Evolutionary conservation across 2,329 filamentous ascomycete species (phyloP), one percentile per base, ranked within the genome.

Genomic region (Coniochaeta sp.): DNA sequence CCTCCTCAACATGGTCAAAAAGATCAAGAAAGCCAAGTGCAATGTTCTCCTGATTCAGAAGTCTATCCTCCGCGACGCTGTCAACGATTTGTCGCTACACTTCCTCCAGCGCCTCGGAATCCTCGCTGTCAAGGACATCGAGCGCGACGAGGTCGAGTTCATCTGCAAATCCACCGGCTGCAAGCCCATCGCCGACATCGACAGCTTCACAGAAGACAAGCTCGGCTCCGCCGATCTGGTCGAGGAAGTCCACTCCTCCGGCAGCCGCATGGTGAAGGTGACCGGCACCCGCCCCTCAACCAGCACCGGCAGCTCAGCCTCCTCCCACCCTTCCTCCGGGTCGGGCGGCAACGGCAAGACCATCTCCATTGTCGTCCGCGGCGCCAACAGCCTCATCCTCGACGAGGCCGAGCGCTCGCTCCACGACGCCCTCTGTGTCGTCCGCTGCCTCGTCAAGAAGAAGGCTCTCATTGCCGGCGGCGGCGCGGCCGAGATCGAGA

Each of bases 11-110:
- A 90, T 99, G 86, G 93, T 96, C 73, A 98, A 99, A 86, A 99
- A 98, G 84, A 99, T 99, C 77, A 97, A 98, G 81, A 99, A 98
- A 84, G 93, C 95, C 67, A 99, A 98, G 82, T 99, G 95, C 80
- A 99, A 99, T 70, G 95, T 99, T 50, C 87, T 98, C 52, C 82
- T 99, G 67, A 98, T 99, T 68, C 95, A 99, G 73, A 99, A 99
- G 79, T 98, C 93, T 16, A 99, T 99, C 68, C 86, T 99, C 62
- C 88, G 95, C 68, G 95, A 99, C 71, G 95, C 95, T 38, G 93
- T 99, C 74, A 99, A 99, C 79, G 95, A 99, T 69, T 84, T 99
- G 61, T 96, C 91, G 64, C 84, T 99, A 65, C 95, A 99, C 79
- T 99, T 99, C 84, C 83, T 99, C 65, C 91, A 95, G 70, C 96